Base-by-base conservation (phyloP, 2,329 filamentous ascomycete genomes). In the Fusarium sp. region DNA sequence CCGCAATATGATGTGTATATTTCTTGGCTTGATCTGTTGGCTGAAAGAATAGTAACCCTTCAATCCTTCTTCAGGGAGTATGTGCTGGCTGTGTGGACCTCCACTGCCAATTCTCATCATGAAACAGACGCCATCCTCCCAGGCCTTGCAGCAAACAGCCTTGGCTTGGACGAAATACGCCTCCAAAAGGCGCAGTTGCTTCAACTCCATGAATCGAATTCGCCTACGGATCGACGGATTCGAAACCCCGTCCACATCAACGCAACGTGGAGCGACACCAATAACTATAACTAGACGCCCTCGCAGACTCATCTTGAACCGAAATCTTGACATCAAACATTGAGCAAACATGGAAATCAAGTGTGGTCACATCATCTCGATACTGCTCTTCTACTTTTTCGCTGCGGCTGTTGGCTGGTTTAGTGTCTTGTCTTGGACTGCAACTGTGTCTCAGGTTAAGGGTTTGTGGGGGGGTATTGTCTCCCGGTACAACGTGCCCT, bases 321-420 rank as follows among this genome's bases (percentile, higher is more conserved):
- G 24, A 50, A 16, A n/a, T 52, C 24, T 54, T 31, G 47, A 27
- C 27, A 31, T 54, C 47, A 13, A 20, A 20, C 27, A 31, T 34
- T 11, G 1, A 34, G 47, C 27, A 31, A 54, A 54, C 7, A 54
- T 54, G 27, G 27, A 54, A 3, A n/a, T n/a, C 27, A 54, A 50
- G 9, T 18, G 27, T 0, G 1, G 16, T 24, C 20, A 22, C 4
- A 18, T 27, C 8, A 0, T 29, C 16, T 2, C 24, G 5, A n/a
- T 24, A 29, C 9, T 50, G 22, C 9, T 5, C 45, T 50, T 50
- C 8, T 6, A 14, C 11, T n/a, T 9, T 31, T 20, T 31, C 9
- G 27, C 27, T 14, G 47, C 4, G 24, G 47, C 27, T 54, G 4
- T 31, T 7, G 18, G 27, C 18, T 54, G 27, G 18, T 31, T 54